Conservation (phyloP, 192 early-diverging fungal species). For the Polychytrium aggregatum region DNA sequence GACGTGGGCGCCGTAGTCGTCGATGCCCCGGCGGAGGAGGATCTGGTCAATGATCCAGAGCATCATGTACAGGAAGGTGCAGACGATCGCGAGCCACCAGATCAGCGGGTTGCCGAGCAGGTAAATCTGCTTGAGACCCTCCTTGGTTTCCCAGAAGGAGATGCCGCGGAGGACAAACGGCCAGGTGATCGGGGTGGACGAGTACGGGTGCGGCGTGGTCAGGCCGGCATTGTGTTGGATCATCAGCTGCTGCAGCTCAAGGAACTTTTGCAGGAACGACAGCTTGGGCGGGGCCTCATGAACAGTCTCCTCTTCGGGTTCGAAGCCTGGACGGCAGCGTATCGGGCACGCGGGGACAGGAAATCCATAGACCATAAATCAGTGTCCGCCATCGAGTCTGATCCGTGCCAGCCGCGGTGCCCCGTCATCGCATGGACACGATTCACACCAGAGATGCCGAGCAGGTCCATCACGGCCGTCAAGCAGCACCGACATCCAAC, state of each 20-base stretch:
- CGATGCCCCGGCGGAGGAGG: slow-evolving; percentile 59
- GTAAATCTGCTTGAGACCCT: slow-evolving; percentile 74
- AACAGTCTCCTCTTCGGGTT: slow-evolving; percentile 9
- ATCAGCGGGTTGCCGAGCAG: slow-evolving; percentile 80
- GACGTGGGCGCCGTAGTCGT: slow-evolving; percentile 38
- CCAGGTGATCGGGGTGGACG: slow-evolving; percentile 80
- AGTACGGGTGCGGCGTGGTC: slow-evolving; percentile 88
- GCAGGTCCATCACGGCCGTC: too few species aligned
- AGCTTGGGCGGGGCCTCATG: slow-evolving; percentile 43
- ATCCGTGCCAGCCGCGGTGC: too few species aligned
- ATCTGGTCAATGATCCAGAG: slow-evolving; percentile 61
- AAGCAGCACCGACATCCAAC: slow-evolving; percentile 2
- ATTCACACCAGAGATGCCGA: too few species aligned
- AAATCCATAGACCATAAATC: slow-evolving; percentile 1
- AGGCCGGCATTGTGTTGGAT: slow-evolving; percentile 80
- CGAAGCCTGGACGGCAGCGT: neutral
- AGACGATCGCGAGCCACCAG: slow-evolving; percentile 62
- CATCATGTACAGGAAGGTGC: slow-evolving; percentile 48
- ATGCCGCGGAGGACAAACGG: slow-evolving; percentile 78
- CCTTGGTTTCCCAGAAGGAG: slow-evolving; percentile 81
- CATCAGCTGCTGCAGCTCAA: slow-evolving; percentile 84
- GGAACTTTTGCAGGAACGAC: slow-evolving; percentile 72
- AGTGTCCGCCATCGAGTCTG: too few species aligned
- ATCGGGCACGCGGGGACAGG: neutral
- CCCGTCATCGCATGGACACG: too few species aligned